A percentile compares a stretch with the other conserved stretches of the same genome.
phyloP scores from a whole-genome alignment of 1,284 basidiomycete species.

The Trichosporon coremiiforme region DNA sequence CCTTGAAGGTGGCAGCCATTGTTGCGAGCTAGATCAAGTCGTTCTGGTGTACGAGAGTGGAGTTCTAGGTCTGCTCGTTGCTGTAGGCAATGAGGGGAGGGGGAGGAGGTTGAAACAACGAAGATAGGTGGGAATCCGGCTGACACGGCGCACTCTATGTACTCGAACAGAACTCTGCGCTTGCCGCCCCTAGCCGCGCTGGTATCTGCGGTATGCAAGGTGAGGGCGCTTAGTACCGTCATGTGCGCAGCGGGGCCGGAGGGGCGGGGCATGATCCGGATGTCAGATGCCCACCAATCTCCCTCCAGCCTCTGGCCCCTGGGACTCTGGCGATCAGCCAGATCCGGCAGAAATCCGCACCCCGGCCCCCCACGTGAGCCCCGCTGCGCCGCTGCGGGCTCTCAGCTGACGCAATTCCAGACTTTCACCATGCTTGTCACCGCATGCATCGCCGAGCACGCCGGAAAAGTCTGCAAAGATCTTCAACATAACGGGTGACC shows the following conservation, averaged over 20 bases:
- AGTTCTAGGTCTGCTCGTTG: not conserved
- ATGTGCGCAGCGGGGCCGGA: conserved; percentile 10
- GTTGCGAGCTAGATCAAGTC: conserved; percentile 27
- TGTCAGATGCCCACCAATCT: not conserved
- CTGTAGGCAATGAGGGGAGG: not conserved
- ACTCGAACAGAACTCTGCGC: conserved; percentile 3
- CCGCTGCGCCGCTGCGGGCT: not conserved
- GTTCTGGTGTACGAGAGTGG: not conserved
- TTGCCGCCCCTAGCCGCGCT: conserved; percentile 14
- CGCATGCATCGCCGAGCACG: not conserved
- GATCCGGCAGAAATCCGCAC: not conserved
- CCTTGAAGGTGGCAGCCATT: conserved; percentile 71
- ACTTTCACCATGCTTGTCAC: not conserved
- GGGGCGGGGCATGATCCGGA: conserved; percentile 14
- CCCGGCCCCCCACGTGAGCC: conserved; percentile 6
- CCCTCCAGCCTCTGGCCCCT: not conserved
- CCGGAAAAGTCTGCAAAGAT: not conserved
- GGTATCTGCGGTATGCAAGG: conserved; percentile 9
- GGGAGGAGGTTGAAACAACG: not conserved
- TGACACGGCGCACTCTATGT: conserved; percentile 14
- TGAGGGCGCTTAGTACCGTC: conserved; percentile 9
- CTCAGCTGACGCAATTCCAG: not conserved
- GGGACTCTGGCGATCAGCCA: not conserved
- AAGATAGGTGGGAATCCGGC: not conserved
- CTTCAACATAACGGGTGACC: not conserved